Base-by-base conservation (phyloP, 2,329 filamentous ascomycete genomes). In the Claviceps quebecensis region DNA sequence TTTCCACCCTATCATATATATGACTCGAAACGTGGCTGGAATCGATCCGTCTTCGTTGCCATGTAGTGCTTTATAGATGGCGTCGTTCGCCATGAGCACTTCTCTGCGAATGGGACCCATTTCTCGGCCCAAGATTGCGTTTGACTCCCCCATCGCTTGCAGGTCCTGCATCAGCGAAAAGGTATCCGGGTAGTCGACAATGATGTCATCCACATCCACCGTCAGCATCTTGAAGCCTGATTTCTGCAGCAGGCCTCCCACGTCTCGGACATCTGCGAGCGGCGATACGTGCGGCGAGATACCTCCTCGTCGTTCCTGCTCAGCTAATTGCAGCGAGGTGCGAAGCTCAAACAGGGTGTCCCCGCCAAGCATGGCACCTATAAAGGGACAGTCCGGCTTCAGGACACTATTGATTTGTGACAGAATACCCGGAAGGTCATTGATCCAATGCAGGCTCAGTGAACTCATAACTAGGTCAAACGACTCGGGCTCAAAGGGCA, bases 1-100 rank as follows among this genome's bases (percentile, higher is more conserved):
- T 64, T 91, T 94, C 93, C 93, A 98, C 0, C 93, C 93, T 67
- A 98, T 98, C 90, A 97, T 96, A 67, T 93, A 95, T 55, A 98
- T 96, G 59, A 95, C 77, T 58, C 93, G 78, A 64, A 96, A 98
- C 0, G 93, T 98, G 1, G 93, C 93, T 1, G 93, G 93, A 55
- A 93, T 75, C 1, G 72, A 79, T 19, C 78, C 85, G 60, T 87
- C 84, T 44, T 82, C 77, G 60, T 94, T 89, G 17, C 87, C 90
- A 66, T 98, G 89, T 52, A 98, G 69, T 63, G 85, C 83, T 47
- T 81, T 77, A 65, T 98, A 98, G 52, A 98, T 95, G 41, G 81
- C 86, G 57, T 97, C 87, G 26, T 81, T 84, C 7, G 93, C 93
- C 43, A 96, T 70, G 54, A 98, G 69, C 9, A 96, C 87, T 61